These are phyloP conservation scores for Trematosphaeria pertusa DNA, from an alignment of 2,329 filamentous ascomycete genomes.

Conservation along the genomic window DNA sequence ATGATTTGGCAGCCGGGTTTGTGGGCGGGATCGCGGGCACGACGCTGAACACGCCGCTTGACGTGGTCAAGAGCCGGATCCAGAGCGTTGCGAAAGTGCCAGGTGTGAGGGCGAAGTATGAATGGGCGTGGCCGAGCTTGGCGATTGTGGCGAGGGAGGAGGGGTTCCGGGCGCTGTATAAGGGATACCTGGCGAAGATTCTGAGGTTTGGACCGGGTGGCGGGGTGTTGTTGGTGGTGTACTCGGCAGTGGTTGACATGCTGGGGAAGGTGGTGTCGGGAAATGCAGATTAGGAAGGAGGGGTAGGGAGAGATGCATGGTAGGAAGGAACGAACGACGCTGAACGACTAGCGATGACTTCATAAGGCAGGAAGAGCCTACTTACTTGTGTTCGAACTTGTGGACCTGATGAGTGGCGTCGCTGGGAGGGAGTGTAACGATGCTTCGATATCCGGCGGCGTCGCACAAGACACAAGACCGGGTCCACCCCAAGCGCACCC, in stretches of 20 bases:
- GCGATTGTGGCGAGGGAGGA: conserved; percentile 35
- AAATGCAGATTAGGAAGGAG: too few species aligned
- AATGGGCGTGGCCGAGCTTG: conserved; percentile 40
- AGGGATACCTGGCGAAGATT: conserved; percentile 41
- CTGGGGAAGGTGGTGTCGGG: conserved; percentile 22
- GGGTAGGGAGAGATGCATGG: too few species aligned
- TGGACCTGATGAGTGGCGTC: too few species aligned
- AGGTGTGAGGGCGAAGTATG: conserved; percentile 34
- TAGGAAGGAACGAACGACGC: too few species aligned
- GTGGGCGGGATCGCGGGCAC: conserved; percentile 38
- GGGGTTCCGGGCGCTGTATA: conserved; percentile 36
- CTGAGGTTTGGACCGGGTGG: conserved; percentile 39
- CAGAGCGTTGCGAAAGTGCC: conserved; percentile 37
- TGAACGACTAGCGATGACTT: too few species aligned
- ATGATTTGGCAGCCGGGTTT: conserved; percentile 38
- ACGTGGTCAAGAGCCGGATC: conserved; percentile 42
- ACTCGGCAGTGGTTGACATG: conserved; percentile 34
- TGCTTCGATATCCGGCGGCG: too few species aligned
- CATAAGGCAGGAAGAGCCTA: too few species aligned
- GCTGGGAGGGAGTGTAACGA: too few species aligned
- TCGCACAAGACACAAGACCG: too few species aligned
- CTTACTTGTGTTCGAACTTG: too few species aligned
- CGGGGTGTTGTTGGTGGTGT: conserved; percentile 38
- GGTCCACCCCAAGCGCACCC: too few species aligned
- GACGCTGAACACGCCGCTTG: conserved; percentile 39